A percentile compares a stretch with the other conserved stretches of the same genome.
Evolutionary conservation across 257 asterid genomes (phyloP).

Genomic region (Solanum appendiculatum): DNA sequence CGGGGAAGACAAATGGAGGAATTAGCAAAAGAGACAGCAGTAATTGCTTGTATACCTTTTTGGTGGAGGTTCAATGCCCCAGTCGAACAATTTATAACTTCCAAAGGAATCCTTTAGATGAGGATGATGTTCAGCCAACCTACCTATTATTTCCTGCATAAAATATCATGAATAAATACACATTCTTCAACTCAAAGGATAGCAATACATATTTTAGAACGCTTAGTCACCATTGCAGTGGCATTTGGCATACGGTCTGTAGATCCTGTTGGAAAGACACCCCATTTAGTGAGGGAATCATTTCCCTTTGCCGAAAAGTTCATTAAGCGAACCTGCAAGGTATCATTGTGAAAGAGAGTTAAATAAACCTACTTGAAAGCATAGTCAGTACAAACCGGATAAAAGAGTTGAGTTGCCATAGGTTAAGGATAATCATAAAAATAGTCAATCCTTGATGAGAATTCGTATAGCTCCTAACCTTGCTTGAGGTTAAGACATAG

Average conservation of each 20-base stretch:
- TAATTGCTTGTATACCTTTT: constrained; percentile 25
- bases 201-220: background rate
- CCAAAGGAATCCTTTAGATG: constrained; percentile 73
- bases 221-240: constrained; percentile 54
- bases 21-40: background rate
- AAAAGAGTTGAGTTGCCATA: background rate
- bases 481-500: background rate
- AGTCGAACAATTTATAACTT: constrained; percentile 49
- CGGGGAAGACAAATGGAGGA: background rate
- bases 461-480: background rate
- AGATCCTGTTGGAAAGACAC: constrained; percentile 53
- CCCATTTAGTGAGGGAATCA: constrained; percentile 63
- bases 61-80: constrained; percentile 56
- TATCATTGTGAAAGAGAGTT: background rate
- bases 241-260: constrained; percentile 44
- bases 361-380: background rate
- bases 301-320: constrained; percentile 54
- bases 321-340: constrained; percentile 58
- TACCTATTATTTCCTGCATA: constrained; percentile 53
- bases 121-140: constrained; percentile 36
- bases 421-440: background rate
- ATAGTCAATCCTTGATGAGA: background rate
- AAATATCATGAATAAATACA: background rate
- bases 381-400: background rate
- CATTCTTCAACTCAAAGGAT: background rate